These are phyloP conservation scores for Fusarium transvaalense DNA, from an alignment of 2,329 filamentous ascomycete genomes.

Conservation along the genomic window DNA sequence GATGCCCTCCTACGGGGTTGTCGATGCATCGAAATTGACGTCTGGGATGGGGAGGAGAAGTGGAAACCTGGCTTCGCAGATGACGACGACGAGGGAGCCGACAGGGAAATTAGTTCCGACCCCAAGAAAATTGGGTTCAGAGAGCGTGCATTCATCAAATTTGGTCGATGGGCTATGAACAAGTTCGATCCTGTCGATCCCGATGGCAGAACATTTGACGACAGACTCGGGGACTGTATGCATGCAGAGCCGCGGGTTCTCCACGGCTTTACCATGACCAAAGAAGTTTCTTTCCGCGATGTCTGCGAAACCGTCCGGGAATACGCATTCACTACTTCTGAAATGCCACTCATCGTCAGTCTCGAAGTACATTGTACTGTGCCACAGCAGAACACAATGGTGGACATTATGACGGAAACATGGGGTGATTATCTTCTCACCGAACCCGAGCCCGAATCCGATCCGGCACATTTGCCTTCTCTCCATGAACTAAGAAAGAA, in stretches of 20 bases:
- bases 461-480: slow-evolving; percentile 66
- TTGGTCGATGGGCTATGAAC: slow-evolving; percentile 6
- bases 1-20: slow-evolving; percentile 81
- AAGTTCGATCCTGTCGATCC: slow-evolving; percentile 11
- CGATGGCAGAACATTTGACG: not conserved
- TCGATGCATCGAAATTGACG: slow-evolving; percentile 92
- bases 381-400: slow-evolving; percentile 90
- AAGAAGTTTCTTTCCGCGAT: slow-evolving; percentile 83
- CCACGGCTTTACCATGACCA: slow-evolving; percentile 85
- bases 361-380: slow-evolving; percentile 87
- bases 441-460: slow-evolving; percentile 61
- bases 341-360: slow-evolving; percentile 88
- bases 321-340: slow-evolving; percentile 79
- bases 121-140: not conserved
- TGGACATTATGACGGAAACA: slow-evolving; percentile 90
- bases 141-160: not conserved
- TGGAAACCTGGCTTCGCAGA: not conserved
- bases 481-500: slow-evolving; percentile 80
- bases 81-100: rapidly evolving
- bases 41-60: slow-evolving; percentile 83
- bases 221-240: not conserved
- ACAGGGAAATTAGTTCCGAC: too few species aligned
- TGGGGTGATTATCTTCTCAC: slow-evolving; percentile 83
- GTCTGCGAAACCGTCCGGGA: slow-evolving; percentile 85
- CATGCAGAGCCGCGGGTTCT: slow-evolving; percentile 73